phyloP scores from a whole-genome alignment of 768 basidiomycete genomes.

The Podaxis sp. region DNA sequence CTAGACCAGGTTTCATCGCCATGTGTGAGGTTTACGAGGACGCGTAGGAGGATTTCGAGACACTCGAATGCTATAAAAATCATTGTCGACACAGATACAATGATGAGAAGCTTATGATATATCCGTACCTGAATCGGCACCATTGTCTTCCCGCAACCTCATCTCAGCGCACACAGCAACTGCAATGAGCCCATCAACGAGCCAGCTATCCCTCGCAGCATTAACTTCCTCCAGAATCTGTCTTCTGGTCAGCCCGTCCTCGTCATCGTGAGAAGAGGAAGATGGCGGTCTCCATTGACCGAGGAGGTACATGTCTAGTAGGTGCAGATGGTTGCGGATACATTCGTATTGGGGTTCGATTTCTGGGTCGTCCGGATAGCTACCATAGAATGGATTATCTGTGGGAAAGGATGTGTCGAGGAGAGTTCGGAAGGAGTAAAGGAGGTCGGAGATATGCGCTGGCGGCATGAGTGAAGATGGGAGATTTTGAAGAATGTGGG shows the following conservation, averaged over 20 bases:
- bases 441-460: constrained; percentile 33
- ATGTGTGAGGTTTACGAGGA: constrained; percentile 73
- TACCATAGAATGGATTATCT: constrained; percentile 35
- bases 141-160: constrained; percentile 18
- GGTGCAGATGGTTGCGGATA: constrained; percentile 53
- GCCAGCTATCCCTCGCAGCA: constrained; percentile 40
- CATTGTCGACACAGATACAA: neutral
- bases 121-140: constrained; percentile 21
- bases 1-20: constrained; percentile 55
- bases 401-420: constrained; percentile 36
- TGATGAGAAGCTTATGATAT: neutral
- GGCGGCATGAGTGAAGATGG: constrained; percentile 42
- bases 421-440: constrained; percentile 30
- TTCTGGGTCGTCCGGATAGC: constrained; percentile 17
- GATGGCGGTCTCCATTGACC: constrained; percentile 45
- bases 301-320: constrained; percentile 65
- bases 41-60: constrained; percentile 57
- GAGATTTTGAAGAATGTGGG: constrained; percentile 48
- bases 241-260: constrained; percentile 3
- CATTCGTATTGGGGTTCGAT: constrained; percentile 33
- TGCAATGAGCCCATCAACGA: constrained; percentile 48
- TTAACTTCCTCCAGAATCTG: constrained; percentile 27
- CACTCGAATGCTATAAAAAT: constrained; percentile 41
- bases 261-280: constrained; percentile 15
- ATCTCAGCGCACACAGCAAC: constrained; percentile 53